Evolutionary conservation across 192 early-diverging fungal species (phyloP), one percentile per base, ranked within the genome.

Genomic region (Linnemannia elongata): DNA sequence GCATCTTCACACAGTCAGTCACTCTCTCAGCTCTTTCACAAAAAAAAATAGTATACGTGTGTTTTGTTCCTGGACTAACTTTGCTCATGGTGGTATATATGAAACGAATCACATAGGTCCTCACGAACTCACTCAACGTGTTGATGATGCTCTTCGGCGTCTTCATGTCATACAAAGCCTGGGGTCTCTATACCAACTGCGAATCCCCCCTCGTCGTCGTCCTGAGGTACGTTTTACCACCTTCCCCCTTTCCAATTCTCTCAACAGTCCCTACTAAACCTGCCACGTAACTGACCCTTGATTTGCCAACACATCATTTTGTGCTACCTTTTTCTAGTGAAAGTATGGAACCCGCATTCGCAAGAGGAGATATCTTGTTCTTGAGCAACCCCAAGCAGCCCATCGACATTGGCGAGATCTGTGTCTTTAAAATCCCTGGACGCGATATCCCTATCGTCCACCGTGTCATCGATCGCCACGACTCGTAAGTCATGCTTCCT

Each of bases 161-260:
- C 77, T 93, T 99, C 83, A 98, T 98, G 95, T 95, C 97, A 60
- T 99, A 97, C 97, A 99, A 99, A 88, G 96, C 94, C 0, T 90
- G 97, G 79, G 91, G 94, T 17, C 90, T 99, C 75, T 91, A 92
- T 52, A 96, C 95, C 55, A 98, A 99, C 90, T 96, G 92, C 77
- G 98, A 99, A 85, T 97, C 96, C 75, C 98, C 98, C 6, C 96
- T 99, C 68, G 98, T 99, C 9, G 98, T 99, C 1, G 98, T 99
- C 9, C 89, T 99, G 68, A 97, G 94, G 96, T 96, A 81, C 33
- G 24, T 27, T 39, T 20, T 55, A 10, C 4, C 36, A 22, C 33
- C 4, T 52, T 15, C 33, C 35, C 52, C 60, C 69, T 72, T 55
- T 42, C 41, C 41, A 30, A 27, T 72, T 78, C 10, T 24, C 4